Percentiles rank a stretch among this genome's conserved stretches.
Conservation (phyloP, 2,329 filamentous ascomycete species). For the Fusarium nematophilum region DNA sequence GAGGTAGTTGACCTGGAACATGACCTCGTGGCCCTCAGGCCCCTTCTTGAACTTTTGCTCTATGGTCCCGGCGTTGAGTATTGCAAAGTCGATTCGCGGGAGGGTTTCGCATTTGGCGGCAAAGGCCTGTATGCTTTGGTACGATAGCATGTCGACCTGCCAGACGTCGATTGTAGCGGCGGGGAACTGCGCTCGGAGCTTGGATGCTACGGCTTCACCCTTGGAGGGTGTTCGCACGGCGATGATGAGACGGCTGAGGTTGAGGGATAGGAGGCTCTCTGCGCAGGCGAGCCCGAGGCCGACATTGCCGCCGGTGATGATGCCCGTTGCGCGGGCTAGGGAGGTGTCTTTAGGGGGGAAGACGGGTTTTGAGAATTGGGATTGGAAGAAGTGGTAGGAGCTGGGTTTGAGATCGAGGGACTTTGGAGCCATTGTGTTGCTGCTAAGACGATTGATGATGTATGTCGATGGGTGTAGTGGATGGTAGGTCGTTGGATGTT, state of each 20-base stretch:
- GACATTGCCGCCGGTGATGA: conserved; percentile 62
- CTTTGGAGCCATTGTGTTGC: conserved; percentile 37
- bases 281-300: conserved; percentile 61
- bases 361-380: conserved; percentile 42
- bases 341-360: conserved; percentile 35
- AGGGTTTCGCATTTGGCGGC: conserved; percentile 49
- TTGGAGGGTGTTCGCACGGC: conserved; percentile 57
- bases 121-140: conserved; percentile 58
- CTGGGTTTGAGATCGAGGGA: conserved; percentile 32
- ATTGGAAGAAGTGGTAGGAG: conserved; percentile 38
- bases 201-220: conserved; percentile 53
- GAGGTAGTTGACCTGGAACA: conserved; percentile 55
- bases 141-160: conserved; percentile 60
- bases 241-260: conserved; percentile 57
- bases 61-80: conserved; percentile 59
- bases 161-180: conserved; percentile 59
- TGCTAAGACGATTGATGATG: neutral
- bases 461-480: neutral
- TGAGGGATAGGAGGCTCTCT: conserved; percentile 52
- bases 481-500: neutral
- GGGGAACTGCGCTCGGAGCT: conserved; percentile 33
- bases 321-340: conserved; percentile 53
- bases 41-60: conserved; percentile 36
- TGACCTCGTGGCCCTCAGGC: conserved; percentile 53
- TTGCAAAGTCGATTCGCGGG: conserved; percentile 54